Evolutionary conservation across 139 green algal species (phyloP).

Genomic region (Ettlia oleoabundans): DNA sequence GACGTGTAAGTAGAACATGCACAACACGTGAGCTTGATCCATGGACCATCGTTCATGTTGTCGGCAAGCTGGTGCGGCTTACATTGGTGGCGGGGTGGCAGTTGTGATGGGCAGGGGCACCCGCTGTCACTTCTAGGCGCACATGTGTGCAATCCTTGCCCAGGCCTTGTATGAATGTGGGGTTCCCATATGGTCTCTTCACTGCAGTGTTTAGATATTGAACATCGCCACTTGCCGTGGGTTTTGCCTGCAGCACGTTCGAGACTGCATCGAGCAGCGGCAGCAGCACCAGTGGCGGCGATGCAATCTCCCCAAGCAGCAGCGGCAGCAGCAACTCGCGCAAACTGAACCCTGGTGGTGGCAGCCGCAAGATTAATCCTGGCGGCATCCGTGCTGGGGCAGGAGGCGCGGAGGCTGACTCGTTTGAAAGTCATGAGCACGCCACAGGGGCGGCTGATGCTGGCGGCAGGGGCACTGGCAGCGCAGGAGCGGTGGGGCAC

Average conservation of each 20-base stretch:
- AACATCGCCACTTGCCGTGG: background rate
- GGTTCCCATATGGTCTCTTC: too few relatives aligned
- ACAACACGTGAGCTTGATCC: background rate
- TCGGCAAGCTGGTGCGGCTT: too few relatives aligned
- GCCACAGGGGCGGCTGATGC: background rate
- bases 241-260: constrained; percentile 16
- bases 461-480: background rate
- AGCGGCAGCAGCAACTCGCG: background rate
- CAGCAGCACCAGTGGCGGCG: background rate
- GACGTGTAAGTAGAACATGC: constrained; percentile 7
- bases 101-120: background rate
- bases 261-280: background rate
- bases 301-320: background rate
- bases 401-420: background rate
- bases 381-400: background rate
- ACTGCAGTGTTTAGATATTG: too few relatives aligned
- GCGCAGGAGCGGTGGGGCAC: background rate
- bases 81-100: too few relatives aligned
- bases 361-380: background rate
- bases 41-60: too few relatives aligned
- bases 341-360: background rate
- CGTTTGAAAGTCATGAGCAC: background rate
- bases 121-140: background rate
- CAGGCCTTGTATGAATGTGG: too few relatives aligned
- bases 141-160: background rate